Conservation (phyloP, 2,329 filamentous ascomycete genomes). For the Akanthomyces muscarius region DNA sequence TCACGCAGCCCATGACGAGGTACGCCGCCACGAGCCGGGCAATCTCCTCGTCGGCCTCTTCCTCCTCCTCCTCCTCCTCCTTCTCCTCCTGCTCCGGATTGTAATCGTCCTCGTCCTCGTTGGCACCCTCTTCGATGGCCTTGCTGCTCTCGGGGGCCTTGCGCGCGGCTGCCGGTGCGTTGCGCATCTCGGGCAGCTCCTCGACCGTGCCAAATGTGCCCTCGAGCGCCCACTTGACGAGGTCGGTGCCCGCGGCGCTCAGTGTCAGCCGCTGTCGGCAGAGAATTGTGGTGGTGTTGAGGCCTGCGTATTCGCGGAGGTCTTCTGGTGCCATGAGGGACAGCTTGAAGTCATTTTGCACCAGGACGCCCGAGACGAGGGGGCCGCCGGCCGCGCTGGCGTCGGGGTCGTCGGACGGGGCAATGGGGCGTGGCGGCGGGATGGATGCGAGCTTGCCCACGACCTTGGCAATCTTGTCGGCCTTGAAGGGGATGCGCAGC, state of each 20-base stretch:
- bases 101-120: conserved; percentile 31
- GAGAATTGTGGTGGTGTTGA: conserved; percentile 89
- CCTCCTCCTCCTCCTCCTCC: conserved; percentile 26
- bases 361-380: conserved; percentile 83
- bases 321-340: conserved; percentile 97
- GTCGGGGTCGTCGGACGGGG: conserved; percentile 26
- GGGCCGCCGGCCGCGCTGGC: conserved; percentile 34
- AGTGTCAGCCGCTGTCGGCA: conserved; percentile 90
- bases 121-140: conserved; percentile 33
- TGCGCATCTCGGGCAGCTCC: conserved; percentile 55
- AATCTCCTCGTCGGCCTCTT: conserved; percentile 64
- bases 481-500: conserved; percentile 88
- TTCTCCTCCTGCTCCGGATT: conserved; percentile 39
- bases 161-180: conserved; percentile 26
- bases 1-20: conserved; percentile 85
- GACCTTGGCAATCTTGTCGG: conserved; percentile 93
- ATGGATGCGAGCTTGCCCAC: conserved; percentile 88
- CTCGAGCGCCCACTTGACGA: conserved; percentile 91
- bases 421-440: conserved; percentile 55
- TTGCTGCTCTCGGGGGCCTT: conserved; percentile 32
- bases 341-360: conserved; percentile 97
- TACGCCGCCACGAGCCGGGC: conserved; percentile 53
- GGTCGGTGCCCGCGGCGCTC: conserved; percentile 80
- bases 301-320: conserved; percentile 89
- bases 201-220: conserved; percentile 89